Evolutionary conservation across 306 rosid species (phyloP).

Genomic region (Luffa aegyptiaca): DNA sequence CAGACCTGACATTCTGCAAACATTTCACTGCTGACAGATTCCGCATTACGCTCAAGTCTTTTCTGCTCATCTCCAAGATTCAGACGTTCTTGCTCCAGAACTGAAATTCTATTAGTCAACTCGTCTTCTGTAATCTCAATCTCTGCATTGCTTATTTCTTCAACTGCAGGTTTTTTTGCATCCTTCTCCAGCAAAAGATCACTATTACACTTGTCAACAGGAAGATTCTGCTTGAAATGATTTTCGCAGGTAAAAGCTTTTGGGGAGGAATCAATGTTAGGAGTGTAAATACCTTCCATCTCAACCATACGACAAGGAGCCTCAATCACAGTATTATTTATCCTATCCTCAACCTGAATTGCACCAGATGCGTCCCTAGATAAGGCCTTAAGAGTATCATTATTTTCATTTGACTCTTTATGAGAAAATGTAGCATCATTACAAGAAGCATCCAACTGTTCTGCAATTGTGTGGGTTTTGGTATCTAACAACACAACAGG

Average conservation of each 20-base stretch:
- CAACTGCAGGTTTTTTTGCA: conserved; percentile 19
- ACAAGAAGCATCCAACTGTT: conserved; percentile 25
- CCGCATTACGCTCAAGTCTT: conserved; percentile 85
- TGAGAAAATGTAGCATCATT: conserved; percentile 17
- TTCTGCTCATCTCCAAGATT: conserved; percentile 64
- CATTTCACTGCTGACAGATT: conserved; percentile 75
- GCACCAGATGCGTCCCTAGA: conserved; percentile 8
- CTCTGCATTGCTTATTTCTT: not conserved
- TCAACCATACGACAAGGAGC: conserved; percentile 24
- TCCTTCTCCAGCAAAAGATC: conserved; percentile 16
- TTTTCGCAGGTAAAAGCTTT: conserved; percentile 19
- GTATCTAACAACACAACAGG: conserved; percentile 8
- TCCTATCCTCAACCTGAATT: conserved; percentile 23
- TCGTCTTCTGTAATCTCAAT: conserved; percentile 24
- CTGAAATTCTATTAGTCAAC: conserved; percentile 18
- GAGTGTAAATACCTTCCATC: conserved; percentile 17
- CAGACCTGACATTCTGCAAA: conserved; percentile 90
- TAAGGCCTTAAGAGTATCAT: conserved; percentile 7
- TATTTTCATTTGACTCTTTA: conserved; percentile 8
- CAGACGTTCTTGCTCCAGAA: conserved; percentile 54
- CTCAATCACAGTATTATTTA: conserved; percentile 20
- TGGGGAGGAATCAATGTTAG: conserved; percentile 19
- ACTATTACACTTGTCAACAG: conserved; percentile 16
- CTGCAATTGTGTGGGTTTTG: conserved; percentile 22
- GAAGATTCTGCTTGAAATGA: conserved; percentile 21